phyloP scores from a whole-genome alignment of 2,329 filamentous ascomycete species.

The Xylariales sp. region DNA sequence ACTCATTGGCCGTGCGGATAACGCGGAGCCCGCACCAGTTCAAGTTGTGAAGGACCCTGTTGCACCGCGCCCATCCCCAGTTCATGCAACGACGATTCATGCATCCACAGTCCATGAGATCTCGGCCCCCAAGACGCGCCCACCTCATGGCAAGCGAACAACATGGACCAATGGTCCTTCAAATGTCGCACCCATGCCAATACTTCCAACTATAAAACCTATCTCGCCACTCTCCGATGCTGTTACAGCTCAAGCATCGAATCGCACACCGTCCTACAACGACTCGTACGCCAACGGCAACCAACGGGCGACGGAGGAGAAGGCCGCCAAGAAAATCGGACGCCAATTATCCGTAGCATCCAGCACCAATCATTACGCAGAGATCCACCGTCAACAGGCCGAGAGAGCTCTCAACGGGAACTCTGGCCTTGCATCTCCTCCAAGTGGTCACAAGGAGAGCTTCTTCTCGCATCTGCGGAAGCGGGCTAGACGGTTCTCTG shows the following conservation, averaged over 20 bases:
- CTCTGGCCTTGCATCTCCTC: constrained; percentile 69
- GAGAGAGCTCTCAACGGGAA: constrained; percentile 85
- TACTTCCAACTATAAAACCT: constrained; percentile 87
- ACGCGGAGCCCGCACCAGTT: constrained; percentile 53
- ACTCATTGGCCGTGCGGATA: constrained; percentile 75
- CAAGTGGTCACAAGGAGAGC: constrained; percentile 80
- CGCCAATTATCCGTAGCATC: constrained; percentile 90
- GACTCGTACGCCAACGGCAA: constrained; percentile 42
- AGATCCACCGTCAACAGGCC: constrained; percentile 84
- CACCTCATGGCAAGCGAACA: constrained; percentile 70
- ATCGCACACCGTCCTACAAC: constrained; percentile 50
- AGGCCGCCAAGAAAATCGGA: constrained; percentile 83
- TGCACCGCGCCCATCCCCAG: constrained; percentile 30
- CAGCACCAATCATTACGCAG: constrained; percentile 86
- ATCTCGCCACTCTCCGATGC: constrained; percentile 95
- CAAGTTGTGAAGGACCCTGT: constrained; percentile 42
- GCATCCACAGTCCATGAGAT: constrained; percentile 31
- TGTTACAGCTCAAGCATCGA: constrained; percentile 82
- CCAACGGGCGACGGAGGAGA: constrained; percentile 49
- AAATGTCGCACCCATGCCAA: constrained; percentile 86
- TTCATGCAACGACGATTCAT: constrained; percentile 22
- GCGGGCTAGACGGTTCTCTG: constrained; percentile 85
- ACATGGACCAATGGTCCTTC: constrained; percentile 87
- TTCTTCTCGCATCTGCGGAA: constrained; percentile 98
- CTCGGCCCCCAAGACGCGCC: constrained; percentile 38